Evolutionary conservation across 805 yeast genomes (phyloP), one percentile per base, ranked within the genome.

Genomic region (Ogataea glucozyma): DNA sequence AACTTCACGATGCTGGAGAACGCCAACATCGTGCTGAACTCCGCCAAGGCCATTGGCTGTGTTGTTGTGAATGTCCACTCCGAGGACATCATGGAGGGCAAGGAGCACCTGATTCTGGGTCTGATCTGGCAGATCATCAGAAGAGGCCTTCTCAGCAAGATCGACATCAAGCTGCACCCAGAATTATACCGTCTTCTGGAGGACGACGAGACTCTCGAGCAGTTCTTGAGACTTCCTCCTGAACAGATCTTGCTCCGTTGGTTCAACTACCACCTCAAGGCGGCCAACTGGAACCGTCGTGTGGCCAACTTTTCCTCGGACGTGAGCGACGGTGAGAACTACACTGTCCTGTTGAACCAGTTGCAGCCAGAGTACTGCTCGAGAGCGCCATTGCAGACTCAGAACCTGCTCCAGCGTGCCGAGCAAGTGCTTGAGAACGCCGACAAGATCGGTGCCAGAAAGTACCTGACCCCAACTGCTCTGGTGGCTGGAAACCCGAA

Each of bases 1-100:
- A 88, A 88, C 61, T 93, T 93, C 75, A 93, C 90, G 52, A 91
- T 95, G 82, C 79, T 86, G 52, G 99, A 93, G 70, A 93, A 93
- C 67, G 97, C 98, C 41, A 93, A 93, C 69, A 90, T 93, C 53
- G 98, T 93, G 27, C 88, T 93, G 68, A 93, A 93, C 67, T 93
- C 99, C 3, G 99, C 99, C 22, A 93, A 93, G 70, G 99, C 98
- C 40, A 93, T 93, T 68, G 99, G 99, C 16, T 91, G 97, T 75
- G 86, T 93, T 44, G 98, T 93, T 38, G 98, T 93, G 39, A 93
- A 93, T 61, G 98, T 93, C 38, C 98, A 91, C 57, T 86, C 97
- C 12, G 97, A 89, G 62, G 97, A 89, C 64, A 87, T 90, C 41
- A 58, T 88, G 49, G 97, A 89, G 58, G 97, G 97, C 56, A 90